A percentile compares a stretch with the other conserved stretches of the same genome.
phyloP scores from a whole-genome alignment of 192 early-diverging fungal species.

The Coemansia sp. region DNA sequence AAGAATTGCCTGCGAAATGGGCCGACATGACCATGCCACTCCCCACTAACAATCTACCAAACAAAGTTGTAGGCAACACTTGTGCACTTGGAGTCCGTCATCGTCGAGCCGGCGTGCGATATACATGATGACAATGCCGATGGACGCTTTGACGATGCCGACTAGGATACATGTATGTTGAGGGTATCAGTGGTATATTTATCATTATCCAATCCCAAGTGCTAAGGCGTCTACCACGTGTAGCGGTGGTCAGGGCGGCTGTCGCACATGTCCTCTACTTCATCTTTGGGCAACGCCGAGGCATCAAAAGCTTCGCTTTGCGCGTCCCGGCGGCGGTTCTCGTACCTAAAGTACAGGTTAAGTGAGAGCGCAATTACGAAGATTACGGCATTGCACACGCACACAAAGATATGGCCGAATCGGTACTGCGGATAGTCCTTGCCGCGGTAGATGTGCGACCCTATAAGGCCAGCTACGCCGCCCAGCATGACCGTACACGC shows the following conservation, averaged over 20 bases:
- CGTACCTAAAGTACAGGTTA: constrained; percentile 36
- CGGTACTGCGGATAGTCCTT: constrained; percentile 58
- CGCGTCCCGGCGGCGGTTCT: constrained; percentile 39
- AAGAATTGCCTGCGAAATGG: no score
- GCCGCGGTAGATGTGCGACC: constrained; percentile 64
- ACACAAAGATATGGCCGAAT: constrained; percentile 53
- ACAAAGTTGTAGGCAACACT: constrained; percentile 25
- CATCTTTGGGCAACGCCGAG: constrained; percentile 13
- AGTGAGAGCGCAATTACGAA: constrained; percentile 33
- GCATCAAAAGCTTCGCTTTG: constrained; percentile 17
- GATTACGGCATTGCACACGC: constrained; percentile 38
- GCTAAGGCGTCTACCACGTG: constrained; percentile 14
- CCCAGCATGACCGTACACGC: constrained; percentile 56
- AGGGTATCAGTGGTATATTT: neutral
- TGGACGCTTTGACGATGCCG: constrained; percentile 19
- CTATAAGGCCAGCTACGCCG: constrained; percentile 56
- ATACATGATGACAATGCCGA: neutral
- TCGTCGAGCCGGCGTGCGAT: neutral
- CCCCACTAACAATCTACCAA: no score
- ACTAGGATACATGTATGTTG: neutral
- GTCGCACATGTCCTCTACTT: constrained; percentile 41
- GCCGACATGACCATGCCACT: no score
- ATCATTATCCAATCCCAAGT: neutral
- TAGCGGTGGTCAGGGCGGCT: constrained; percentile 45
- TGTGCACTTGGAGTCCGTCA: constrained; percentile 34